A percentile compares a stretch with the other conserved stretches of the same genome.
Evolutionary conservation across 768 basidiomycete species (phyloP).

Genomic region (Candolleomyces aberdarensis): DNA sequence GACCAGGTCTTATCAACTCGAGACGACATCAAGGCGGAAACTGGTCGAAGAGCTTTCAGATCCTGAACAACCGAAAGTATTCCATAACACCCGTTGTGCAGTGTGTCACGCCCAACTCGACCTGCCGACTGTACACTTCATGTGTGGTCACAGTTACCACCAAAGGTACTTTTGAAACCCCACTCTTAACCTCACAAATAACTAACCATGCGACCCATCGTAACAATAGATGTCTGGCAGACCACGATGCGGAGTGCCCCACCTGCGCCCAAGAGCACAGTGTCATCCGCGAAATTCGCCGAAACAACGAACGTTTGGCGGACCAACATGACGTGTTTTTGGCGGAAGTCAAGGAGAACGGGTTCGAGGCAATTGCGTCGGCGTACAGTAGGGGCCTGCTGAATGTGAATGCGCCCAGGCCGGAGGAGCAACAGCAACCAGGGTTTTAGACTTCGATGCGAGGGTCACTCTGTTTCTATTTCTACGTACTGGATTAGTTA

Average conservation of each 20-base stretch:
- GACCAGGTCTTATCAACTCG: constrained; percentile 83
- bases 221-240: constrained; percentile 70
- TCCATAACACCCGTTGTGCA: constrained; percentile 93
- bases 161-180: constrained; percentile 57
- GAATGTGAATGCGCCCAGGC: constrained; percentile 35
- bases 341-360: constrained; percentile 68
- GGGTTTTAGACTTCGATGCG: not conserved
- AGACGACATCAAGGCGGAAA: constrained; percentile 75
- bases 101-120: constrained; percentile 88
- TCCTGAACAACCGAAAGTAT: constrained; percentile 75
- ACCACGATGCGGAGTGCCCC: constrained; percentile 88
- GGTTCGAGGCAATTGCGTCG: constrained; percentile 67
- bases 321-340: constrained; percentile 82
- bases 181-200: not conserved
- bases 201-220: not conserved
- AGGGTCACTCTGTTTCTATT: too few species aligned
- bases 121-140: constrained; percentile 92
- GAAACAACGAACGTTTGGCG: constrained; percentile 80
- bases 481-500: too few species aligned
- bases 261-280: constrained; percentile 84
- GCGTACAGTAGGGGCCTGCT: constrained; percentile 70
- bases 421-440: constrained; percentile 25
- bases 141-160: constrained; percentile 98
- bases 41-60: constrained; percentile 82
- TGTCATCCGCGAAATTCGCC: constrained; percentile 84